Evolutionary conservation across 805 yeast genomes (phyloP).

Genomic region (Barnettozyma californica): DNA sequence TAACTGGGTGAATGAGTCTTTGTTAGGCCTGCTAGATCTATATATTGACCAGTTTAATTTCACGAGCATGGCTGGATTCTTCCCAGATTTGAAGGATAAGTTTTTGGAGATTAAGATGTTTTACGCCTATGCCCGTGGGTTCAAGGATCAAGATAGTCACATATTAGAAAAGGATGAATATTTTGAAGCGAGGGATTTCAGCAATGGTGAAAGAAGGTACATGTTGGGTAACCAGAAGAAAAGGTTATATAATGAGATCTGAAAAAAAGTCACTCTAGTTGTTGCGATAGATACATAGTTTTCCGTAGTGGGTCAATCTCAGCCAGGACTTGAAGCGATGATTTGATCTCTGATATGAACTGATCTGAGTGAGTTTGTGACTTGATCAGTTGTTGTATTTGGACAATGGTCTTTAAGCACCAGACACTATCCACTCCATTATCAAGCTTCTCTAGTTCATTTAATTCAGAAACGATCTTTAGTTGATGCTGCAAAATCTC

Average conservation of each 20-base stretch:
- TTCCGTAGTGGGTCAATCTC: slow-evolving; percentile 60
- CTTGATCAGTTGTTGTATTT: slow-evolving; percentile 33
- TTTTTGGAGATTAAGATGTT: slow-evolving; percentile 41
- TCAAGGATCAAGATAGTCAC: slow-evolving; percentile 23
- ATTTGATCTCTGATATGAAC: slow-evolving; percentile 27
- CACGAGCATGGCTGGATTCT: slow-evolving; percentile 40
- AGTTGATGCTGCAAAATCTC: slow-evolving; percentile 42
- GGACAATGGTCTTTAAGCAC: slow-evolving; percentile 64
- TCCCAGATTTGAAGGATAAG: slow-evolving; percentile 30
- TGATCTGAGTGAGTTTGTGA: slow-evolving; percentile 10
- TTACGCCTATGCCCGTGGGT: slow-evolving; percentile 32
- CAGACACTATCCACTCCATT: slow-evolving; percentile 57
- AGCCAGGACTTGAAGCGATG: slow-evolving; percentile 38
- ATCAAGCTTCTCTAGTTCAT: slow-evolving; percentile 69
- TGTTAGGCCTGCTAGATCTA: slow-evolving; percentile 53
- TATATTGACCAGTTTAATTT: slow-evolving; percentile 53
- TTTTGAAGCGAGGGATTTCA: slow-evolving; percentile 30
- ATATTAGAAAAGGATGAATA: slow-evolving; percentile 41
- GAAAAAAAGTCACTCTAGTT: not conserved
- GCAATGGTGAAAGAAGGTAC: slow-evolving; percentile 45
- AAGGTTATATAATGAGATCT: slow-evolving; percentile 37
- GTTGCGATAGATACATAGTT: slow-evolving; percentile 42
- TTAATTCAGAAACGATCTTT: slow-evolving; percentile 50
- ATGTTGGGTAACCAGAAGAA: slow-evolving; percentile 45
- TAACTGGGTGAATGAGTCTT: slow-evolving; percentile 38